These are phyloP conservation scores for Manihot esculenta DNA, from an alignment of 441 rosid species.

Conservation along the genomic window DNA sequence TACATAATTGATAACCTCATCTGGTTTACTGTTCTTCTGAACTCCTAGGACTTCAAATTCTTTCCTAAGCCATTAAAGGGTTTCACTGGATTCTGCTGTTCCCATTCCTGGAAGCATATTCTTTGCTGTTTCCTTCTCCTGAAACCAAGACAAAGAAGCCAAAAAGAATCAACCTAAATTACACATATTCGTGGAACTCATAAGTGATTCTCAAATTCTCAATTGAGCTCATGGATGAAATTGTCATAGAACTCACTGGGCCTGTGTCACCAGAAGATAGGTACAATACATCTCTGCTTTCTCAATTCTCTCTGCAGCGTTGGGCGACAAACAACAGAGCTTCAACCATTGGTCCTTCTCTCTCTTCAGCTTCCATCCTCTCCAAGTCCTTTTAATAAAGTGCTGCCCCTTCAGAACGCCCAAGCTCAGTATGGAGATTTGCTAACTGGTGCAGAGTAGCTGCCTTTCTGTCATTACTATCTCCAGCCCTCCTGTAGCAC, in stretches of 20 bases:
- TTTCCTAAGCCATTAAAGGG: slow-evolving; percentile 75
- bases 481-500: slow-evolving; percentile 86
- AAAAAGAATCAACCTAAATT: slow-evolving; percentile 3
- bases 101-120: slow-evolving; percentile 73
- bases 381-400: slow-evolving; percentile 83
- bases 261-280: slow-evolving; percentile 84
- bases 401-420: slow-evolving; percentile 80
- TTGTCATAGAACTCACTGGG: slow-evolving; percentile 51
- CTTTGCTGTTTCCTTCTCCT: slow-evolving; percentile 94
- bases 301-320: slow-evolving; percentile 71
- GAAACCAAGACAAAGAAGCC: slow-evolving; percentile 26
- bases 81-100: slow-evolving; percentile 50
- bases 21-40: not conserved
- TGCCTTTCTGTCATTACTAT: slow-evolving; percentile 80
- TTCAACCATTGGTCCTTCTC: slow-evolving; percentile 93
- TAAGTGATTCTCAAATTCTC: not conserved
- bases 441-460: slow-evolving; percentile 83
- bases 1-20: not conserved
- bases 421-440: slow-evolving; percentile 66
- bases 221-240: not conserved
- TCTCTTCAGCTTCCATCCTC: slow-evolving; percentile 91
- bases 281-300: slow-evolving; percentile 93
- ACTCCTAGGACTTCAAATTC: too few relatives aligned
- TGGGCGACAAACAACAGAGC: slow-evolving; percentile 72
- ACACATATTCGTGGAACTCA: not conserved